These are phyloP conservation scores for Candolleomyces eurysporus DNA, from an alignment of 768 basidiomycete genomes.

Conservation along the genomic window DNA sequence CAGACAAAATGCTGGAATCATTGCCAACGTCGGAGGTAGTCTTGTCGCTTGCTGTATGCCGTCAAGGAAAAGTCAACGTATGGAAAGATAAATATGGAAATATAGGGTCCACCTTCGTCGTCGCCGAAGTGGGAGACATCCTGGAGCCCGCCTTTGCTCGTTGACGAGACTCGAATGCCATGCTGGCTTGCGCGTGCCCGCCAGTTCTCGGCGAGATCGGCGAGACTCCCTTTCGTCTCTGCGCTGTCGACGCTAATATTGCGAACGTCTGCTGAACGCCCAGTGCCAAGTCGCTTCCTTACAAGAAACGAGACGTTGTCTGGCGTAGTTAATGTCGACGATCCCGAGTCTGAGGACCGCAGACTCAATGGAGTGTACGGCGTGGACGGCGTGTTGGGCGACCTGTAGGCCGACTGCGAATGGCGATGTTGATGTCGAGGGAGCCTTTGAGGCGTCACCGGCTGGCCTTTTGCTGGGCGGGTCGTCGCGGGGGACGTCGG, in stretches of 20 bases:
- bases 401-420: slow-evolving; percentile 48
- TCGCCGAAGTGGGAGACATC: slow-evolving; percentile 49
- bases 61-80: slow-evolving; percentile 27
- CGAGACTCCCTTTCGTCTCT: slow-evolving; percentile 42
- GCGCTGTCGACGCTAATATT: slow-evolving; percentile 12
- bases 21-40: slow-evolving; percentile 47
- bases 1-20: slow-evolving; percentile 43
- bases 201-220: slow-evolving; percentile 69
- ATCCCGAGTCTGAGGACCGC: slow-evolving; percentile 56
- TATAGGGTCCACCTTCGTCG: slow-evolving; percentile 40
- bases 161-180: slow-evolving; percentile 61
- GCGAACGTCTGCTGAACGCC: slow-evolving; percentile 45
- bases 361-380: slow-evolving; percentile 72
- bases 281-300: slow-evolving; percentile 38
- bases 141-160: slow-evolving; percentile 28
- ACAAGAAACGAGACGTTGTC: slow-evolving; percentile 39
- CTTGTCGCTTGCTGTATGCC: slow-evolving; percentile 53
- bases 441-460: slow-evolving; percentile 67
- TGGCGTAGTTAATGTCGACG: slow-evolving; percentile 60
- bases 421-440: slow-evolving; percentile 45
- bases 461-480: slow-evolving; percentile 41
- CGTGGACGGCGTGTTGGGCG: slow-evolving; percentile 62
- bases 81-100: slow-evolving; percentile 12
- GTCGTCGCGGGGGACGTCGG: slow-evolving; percentile 46
- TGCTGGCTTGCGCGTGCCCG: slow-evolving; percentile 68